phyloP scores from a whole-genome alignment of 1,139 yeast genomes.

The Pichia sp. region DNA sequence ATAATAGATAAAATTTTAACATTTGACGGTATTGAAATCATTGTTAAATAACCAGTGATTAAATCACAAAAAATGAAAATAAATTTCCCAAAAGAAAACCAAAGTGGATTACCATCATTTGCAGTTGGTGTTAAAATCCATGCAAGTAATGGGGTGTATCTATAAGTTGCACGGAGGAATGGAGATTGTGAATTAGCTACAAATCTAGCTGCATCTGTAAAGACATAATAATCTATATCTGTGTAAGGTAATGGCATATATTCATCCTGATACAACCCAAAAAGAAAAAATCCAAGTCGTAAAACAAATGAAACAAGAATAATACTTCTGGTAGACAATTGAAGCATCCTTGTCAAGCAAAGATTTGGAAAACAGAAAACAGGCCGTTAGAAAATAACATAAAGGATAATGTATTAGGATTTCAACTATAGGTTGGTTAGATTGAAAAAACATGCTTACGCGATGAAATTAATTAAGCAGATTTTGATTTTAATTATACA shows the following conservation, averaged over 20 bases:
- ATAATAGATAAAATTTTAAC: constrained; percentile 40
- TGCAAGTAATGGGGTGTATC: constrained; percentile 87
- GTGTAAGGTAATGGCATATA: constrained; percentile 79
- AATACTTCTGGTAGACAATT: constrained; percentile 7
- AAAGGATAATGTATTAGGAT: too few relatives aligned
- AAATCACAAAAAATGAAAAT: constrained; percentile 74
- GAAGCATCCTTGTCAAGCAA: not conserved
- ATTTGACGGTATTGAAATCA: constrained; percentile 30
- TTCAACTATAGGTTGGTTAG: too few relatives aligned
- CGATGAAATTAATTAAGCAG: too few relatives aligned
- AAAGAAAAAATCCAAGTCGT: constrained; percentile 62
- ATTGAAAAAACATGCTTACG: too few relatives aligned
- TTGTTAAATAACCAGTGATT: constrained; percentile 59
- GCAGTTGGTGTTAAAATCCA: constrained; percentile 73
- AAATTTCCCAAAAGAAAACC: constrained; percentile 72
- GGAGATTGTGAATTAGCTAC: constrained; percentile 67
- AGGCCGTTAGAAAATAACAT: too few relatives aligned
- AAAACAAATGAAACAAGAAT: constrained; percentile 17
- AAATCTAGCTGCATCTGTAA: constrained; percentile 81
- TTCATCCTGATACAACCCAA: constrained; percentile 84
- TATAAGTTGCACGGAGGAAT: constrained; percentile 75
- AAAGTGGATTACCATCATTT: constrained; percentile 24
- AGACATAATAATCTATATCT: constrained; percentile 89
- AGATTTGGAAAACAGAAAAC: not conserved
- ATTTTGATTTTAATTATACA: constrained; percentile 2